Evolutionary conservation across 768 basidiomycete genomes (phyloP).

Genomic region (Atractiella rhizophila): DNA sequence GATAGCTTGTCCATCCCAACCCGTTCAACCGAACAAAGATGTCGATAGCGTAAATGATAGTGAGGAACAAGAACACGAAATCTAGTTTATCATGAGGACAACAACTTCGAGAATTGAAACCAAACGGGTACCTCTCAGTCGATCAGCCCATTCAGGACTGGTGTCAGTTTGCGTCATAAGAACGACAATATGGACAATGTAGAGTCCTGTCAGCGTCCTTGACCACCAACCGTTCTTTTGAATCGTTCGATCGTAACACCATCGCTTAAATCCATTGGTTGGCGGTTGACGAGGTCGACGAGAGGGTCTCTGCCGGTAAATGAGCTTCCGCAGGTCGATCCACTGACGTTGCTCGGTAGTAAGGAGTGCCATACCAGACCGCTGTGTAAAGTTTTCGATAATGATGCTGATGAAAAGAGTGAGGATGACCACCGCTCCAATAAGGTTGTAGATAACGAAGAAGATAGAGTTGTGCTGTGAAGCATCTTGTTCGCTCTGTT

Average conservation of each 20-base stretch:
- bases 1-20: slow-evolving; percentile 57
- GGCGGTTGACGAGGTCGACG: slow-evolving; percentile 48
- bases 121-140: slow-evolving; percentile 9
- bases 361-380: slow-evolving; percentile 61
- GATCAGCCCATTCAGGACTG: slow-evolving; percentile 4
- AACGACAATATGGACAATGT: slow-evolving; percentile 52
- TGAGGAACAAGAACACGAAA: slow-evolving; percentile 47
- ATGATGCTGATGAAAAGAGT: slow-evolving; percentile 33
- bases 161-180: slow-evolving; percentile 31
- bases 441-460: slow-evolving; percentile 67
- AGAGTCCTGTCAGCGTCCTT: slow-evolving; percentile 47
- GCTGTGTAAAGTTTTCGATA: slow-evolving; percentile 69
- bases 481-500: slow-evolving; percentile 45
- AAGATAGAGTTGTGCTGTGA: slow-evolving; percentile 67
- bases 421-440: slow-evolving; percentile 73
- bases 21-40: slow-evolving; percentile 53
- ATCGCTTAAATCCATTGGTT: slow-evolving; percentile 30
- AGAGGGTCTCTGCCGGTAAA: slow-evolving; percentile 62
- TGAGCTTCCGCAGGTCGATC: slow-evolving; percentile 73
- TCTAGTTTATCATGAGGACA: slow-evolving; percentile 22
- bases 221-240: slow-evolving; percentile 88
- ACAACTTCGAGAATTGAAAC: slow-evolving; percentile 21
- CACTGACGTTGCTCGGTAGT: slow-evolving; percentile 74
- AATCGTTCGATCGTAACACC: slow-evolving; percentile 81
- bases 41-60: slow-evolving; percentile 48